phyloP scores from a whole-genome alignment of 2,329 filamentous ascomycete species.

The Fusarium sp. region DNA sequence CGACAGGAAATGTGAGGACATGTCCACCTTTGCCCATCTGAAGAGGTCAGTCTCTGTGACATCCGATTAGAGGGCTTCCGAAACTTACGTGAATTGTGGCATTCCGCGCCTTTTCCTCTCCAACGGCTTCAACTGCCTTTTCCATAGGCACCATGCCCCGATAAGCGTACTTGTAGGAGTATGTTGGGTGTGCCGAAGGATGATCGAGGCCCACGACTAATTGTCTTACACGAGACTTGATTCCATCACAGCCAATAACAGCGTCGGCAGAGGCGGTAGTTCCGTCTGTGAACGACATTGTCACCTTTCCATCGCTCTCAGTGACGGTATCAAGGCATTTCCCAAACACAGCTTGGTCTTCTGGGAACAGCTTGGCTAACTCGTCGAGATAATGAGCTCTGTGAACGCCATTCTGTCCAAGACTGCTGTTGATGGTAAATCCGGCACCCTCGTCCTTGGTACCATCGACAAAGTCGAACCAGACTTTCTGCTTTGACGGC shows the following conservation, averaged over 20 bases:
- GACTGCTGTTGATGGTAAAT: constrained; percentile 34
- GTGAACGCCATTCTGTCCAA: constrained; percentile 49
- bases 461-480: constrained; percentile 43
- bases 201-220: constrained; percentile 59
- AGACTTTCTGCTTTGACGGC: constrained; percentile 36
- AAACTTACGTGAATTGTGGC: constrained; percentile 43
- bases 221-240: constrained; percentile 67
- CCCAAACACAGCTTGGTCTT: constrained; percentile 47
- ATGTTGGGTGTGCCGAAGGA: constrained; percentile 55
- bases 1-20: constrained; percentile 69
- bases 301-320: constrained; percentile 38
- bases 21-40: constrained; percentile 63
- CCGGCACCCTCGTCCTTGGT: constrained; percentile 13
- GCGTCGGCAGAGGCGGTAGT: constrained; percentile 53
- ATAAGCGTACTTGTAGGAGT: constrained; percentile 70
- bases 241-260: constrained; percentile 73
- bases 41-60: neutral
- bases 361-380: constrained; percentile 53
- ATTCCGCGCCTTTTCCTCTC: constrained; percentile 49
- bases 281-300: constrained; percentile 55
- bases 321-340: constrained; percentile 51
- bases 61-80: accelerated
- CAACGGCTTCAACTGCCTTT: constrained; percentile 62
- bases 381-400: constrained; percentile 56
- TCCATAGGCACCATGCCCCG: constrained; percentile 61